Base-by-base conservation (phyloP, 352 stramenopile species). In the Globisporangium uncinulatum region DNA sequence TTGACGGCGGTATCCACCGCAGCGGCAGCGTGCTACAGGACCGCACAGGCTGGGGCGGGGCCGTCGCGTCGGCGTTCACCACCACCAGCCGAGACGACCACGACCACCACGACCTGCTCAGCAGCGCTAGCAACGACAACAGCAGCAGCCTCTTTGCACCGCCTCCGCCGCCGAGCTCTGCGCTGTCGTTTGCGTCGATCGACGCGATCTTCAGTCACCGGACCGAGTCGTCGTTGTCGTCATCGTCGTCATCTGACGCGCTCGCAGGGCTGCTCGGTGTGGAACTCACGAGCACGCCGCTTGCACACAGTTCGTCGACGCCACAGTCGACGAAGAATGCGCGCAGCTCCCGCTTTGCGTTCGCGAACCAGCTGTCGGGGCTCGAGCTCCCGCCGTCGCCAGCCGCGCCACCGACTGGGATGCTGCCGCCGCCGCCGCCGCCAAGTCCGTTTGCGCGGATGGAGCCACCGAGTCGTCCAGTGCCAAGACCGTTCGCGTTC, bases 201-300 rank as follows among this genome's bases (percentile, higher is more conserved):
- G 83, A 94, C 51, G 79, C 83, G 19, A 91, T 91, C 51, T 94
- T 94, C 61, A 89, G 71, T 50, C 73, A 87, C 43, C 72, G 79
- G 24, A 86, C 74, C 34, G 79, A 92, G 29, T 76, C 81, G n/a
- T 34, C 20, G 42, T 20, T 14, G 24, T 51, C 46, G 8, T 9
- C 19, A 10, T 19, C 44, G 19, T 32, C 44, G 21, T 29, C 44
- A n/a, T 86, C 83, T 8, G 81, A 90, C 36, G 77, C 79, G 7
- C 68, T 90, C 8, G 83, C 81, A 11, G 78, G 75, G 6, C 54
- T 92, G 29, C 62, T 92, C 20, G 77, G 83, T 17, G 74, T 89
- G 1, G 59, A 87, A 46, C 66, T 92, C 42, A 73, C 62, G 42
- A 57, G 67, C 14, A 70, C 70, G n/a, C 76, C 79, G 7, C 31